Evolutionary conservation across 129 eudicot species (phyloP), one percentile per base, ranked within the genome.

Genomic region (Tagetes patula): DNA sequence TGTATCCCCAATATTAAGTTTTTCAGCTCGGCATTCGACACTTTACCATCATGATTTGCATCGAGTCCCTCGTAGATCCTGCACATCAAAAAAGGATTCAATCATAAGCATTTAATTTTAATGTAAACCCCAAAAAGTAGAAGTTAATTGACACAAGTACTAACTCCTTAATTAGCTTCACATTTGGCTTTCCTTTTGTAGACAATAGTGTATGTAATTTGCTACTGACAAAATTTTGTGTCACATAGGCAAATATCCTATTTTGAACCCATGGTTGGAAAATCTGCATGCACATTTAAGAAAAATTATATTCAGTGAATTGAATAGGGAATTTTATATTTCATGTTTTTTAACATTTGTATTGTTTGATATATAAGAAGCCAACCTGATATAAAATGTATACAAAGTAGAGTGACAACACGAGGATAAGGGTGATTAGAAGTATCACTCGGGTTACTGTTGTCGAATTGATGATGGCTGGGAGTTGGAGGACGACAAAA

Each of bases 201-300:
- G 85, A 74, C 41, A 86, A 77, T 34, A 86, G 89, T 36, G 46
- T 66, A 11, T 75, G 74, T 40, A 88, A 73, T 77, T 74, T 85
- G 84, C 77, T 83, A 75, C 79, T 77, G 40, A 81, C 88, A 72
- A 84, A 82, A 5, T 75, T 80, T 53, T 75, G 81, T 70, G 80
- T 77, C 84, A 84, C 71, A 69, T 72, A 89, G 50, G 71, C 87
- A 30, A 84, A 74, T 65, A 53, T 74, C 50, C 96, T 73, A 54
- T 75, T 79, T 74, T 86, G 89, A 52, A 84, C 67, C 96, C 89
- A 86, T 50, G 96, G 96, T 70, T 84, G 83, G 75, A 89, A 89
- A 38, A 82, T 67, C 92, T 89, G 73, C 79, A 71, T 27, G 2
- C 6, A 27, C 0, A 45, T 63, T 31, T 0, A 3, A 32, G 3